Conservation (phyloP, 345 rosid species). For the Zanthoxylum bungeanum region DNA sequence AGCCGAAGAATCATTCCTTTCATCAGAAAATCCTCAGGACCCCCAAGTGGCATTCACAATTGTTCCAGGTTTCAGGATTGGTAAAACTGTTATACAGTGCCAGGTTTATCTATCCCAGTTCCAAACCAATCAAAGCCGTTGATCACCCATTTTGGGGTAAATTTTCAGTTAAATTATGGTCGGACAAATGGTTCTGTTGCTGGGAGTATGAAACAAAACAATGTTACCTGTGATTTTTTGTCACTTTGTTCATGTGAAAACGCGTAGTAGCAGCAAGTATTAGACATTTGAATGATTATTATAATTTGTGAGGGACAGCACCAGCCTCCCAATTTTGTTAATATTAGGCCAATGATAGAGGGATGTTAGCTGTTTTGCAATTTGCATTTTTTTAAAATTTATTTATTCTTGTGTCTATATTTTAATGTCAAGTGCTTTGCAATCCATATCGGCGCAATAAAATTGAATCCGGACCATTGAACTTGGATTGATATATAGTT, state of each 20-base stretch:
- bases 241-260: conserved; percentile 13
- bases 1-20: conserved; percentile 45
- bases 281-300: conserved; percentile 6
- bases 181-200: not conserved
- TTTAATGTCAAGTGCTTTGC: too few relatives aligned
- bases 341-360: conserved; percentile 26
- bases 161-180: not conserved
- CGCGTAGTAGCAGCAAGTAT: not conserved
- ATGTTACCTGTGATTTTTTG: conserved; percentile 6
- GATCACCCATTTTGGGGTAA: not conserved
- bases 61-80: conserved; percentile 84
- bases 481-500: too few relatives aligned
- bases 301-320: not conserved
- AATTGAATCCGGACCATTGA: too few relatives aligned
- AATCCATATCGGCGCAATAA: too few relatives aligned
- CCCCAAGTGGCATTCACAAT: conserved; percentile 70
- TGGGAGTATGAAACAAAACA: conserved; percentile 1
- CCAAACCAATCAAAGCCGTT: conserved; percentile 14
- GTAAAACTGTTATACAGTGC: conserved; percentile 63
- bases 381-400: too few relatives aligned
- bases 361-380: conserved; percentile 21
- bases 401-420: too few relatives aligned
- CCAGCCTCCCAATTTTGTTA: conserved; percentile 26
- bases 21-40: conserved; percentile 24
- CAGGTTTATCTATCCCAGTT: conserved; percentile 64